These are phyloP conservation scores for Acanthamoeba triangularis DNA, from an alignment of 208 protist genomes.

Conservation along the genomic window DNA sequence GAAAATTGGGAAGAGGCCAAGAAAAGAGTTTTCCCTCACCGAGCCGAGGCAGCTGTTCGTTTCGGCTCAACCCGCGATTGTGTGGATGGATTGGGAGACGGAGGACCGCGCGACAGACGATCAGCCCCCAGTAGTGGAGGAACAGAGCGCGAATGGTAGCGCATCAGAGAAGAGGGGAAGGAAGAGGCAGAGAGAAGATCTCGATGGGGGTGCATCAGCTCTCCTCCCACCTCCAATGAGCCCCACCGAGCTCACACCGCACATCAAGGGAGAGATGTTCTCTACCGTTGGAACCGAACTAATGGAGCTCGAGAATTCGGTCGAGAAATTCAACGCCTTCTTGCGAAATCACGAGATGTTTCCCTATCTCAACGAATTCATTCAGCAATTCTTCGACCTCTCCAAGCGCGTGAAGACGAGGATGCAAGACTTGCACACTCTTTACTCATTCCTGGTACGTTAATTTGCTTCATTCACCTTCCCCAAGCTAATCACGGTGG, in stretches of 20 bases:
- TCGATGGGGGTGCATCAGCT: not conserved
- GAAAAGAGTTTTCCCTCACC: too few relatives aligned
- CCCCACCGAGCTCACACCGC: not conserved
- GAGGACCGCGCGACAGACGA: not conserved
- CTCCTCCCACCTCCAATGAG: not conserved
- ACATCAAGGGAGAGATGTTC: constrained; percentile 57
- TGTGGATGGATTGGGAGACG: not conserved
- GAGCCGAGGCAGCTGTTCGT: too few relatives aligned
- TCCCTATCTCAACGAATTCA: constrained; percentile 43
- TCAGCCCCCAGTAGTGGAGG: not conserved
- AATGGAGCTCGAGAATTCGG: constrained; percentile 45
- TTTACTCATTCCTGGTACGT: constrained; percentile 72
- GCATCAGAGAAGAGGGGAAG: not conserved
- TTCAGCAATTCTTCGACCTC: constrained; percentile 53
- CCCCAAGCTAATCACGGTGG: not conserved
- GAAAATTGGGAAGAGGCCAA: too few relatives aligned
- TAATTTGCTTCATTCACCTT: not conserved
- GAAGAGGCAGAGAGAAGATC: constrained; percentile 13
- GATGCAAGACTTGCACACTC: constrained; percentile 50
- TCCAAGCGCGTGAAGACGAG: constrained; percentile 40
- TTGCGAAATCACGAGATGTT: constrained; percentile 71
- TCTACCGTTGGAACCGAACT: constrained; percentile 1
- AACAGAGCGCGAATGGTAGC: not conserved
- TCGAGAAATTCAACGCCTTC: constrained; percentile 60
- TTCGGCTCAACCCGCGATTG: too few relatives aligned